Evolutionary conservation across 2,329 filamentous ascomycete species (phyloP).

Genomic region (Ophiostoma quercus): DNA sequence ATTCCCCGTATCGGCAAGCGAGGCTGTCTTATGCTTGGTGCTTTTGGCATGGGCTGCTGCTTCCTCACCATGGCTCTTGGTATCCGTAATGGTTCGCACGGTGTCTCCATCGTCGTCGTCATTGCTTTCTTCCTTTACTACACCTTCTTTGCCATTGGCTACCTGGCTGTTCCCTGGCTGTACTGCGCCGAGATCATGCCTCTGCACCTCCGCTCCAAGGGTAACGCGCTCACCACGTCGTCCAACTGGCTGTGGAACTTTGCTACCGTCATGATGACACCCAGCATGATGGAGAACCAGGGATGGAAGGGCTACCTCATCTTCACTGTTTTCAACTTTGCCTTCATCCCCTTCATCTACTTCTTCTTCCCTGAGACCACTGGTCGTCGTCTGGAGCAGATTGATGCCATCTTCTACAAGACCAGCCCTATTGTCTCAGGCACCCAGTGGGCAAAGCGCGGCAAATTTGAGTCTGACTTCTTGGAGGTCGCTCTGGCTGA

Average conservation of each 20-base stretch:
- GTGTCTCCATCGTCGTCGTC: slow-evolving; percentile 21
- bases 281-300: slow-evolving; percentile 46
- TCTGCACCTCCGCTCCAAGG: slow-evolving; percentile 21
- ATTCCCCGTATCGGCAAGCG: slow-evolving; percentile 16
- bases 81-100: slow-evolving; percentile 23
- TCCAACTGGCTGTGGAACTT: slow-evolving; percentile 51
- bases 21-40: slow-evolving; percentile 11
- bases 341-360: slow-evolving; percentile 44
- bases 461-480: neutral
- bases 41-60: neutral
- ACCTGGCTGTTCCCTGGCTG: slow-evolving; percentile 39
- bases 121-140: slow-evolving; percentile 24
- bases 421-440: slow-evolving; percentile 17
- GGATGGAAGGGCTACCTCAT: slow-evolving; percentile 49
- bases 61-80: slow-evolving; percentile 22
- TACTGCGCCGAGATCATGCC: slow-evolving; percentile 25
- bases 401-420: slow-evolving; percentile 52
- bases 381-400: slow-evolving; percentile 57
- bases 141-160: slow-evolving; percentile 44
- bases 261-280: slow-evolving; percentile 42
- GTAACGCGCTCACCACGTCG: slow-evolving; percentile 33
- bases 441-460: slow-evolving; percentile 12
- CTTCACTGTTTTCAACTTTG: slow-evolving; percentile 29
- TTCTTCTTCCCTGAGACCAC: slow-evolving; percentile 52
- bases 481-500: neutral